Evolutionary conservation across 208 protist genomes (phyloP).

Genomic region (Trypanosoma caninum): DNA sequence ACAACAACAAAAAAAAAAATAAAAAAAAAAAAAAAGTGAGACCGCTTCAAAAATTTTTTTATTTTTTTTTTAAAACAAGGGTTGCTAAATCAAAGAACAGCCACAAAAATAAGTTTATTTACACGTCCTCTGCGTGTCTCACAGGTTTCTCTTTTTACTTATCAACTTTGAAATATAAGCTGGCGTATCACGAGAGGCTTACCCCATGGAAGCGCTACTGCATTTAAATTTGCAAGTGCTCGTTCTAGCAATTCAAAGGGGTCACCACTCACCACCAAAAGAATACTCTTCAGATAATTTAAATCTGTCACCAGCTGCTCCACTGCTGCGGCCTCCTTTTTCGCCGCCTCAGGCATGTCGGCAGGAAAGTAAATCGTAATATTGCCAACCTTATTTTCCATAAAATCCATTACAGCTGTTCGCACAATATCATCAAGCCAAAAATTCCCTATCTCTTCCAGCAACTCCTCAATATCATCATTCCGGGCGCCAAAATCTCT

Average conservation of each 20-base stretch:
- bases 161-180: background rate
- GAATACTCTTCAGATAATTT: slow-evolving; percentile 67
- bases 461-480: slow-evolving; percentile 34
- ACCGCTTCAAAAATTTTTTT: too few relatives aligned
- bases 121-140: too few relatives aligned
- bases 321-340: slow-evolving; percentile 31
- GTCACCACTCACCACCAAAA: slow-evolving; percentile 75
- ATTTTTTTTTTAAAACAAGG: too few relatives aligned
- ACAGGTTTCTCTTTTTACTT: background rate
- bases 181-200: slow-evolving; percentile 15
- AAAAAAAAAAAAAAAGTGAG: too few relatives aligned
- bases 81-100: too few relatives aligned
- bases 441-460: slow-evolving; percentile 51
- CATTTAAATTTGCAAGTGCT: slow-evolving; percentile 34
- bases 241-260: slow-evolving; percentile 46
- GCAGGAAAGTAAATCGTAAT: slow-evolving; percentile 36
- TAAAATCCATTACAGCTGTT: slow-evolving; percentile 42
- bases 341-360: background rate
- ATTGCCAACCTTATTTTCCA: slow-evolving; percentile 47
- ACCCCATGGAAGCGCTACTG: slow-evolving; percentile 21
- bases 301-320: slow-evolving; percentile 68
- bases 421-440: slow-evolving; percentile 71
- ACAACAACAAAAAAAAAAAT: too few relatives aligned
- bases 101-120: too few relatives aligned
- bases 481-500: slow-evolving; percentile 14